Conservation (phyloP, 2,329 filamentous ascomycete species). For the Colletotrichum tofieldiae region DNA sequence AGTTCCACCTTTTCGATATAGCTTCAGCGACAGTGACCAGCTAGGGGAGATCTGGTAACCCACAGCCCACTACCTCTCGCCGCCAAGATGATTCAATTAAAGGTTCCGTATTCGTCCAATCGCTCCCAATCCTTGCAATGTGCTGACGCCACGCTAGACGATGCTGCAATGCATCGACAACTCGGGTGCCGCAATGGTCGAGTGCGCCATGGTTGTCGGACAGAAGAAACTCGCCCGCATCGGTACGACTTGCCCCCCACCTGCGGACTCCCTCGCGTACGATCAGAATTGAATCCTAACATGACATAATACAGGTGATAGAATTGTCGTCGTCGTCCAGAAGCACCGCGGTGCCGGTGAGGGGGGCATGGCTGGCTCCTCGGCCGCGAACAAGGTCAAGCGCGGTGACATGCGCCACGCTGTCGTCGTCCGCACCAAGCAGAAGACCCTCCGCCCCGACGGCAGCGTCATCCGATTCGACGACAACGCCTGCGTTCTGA, state of each 20-base stretch:
- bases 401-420: constrained; percentile 97
- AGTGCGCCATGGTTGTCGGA: constrained; percentile 93
- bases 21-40: constrained; percentile 28
- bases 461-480: constrained; percentile 94
- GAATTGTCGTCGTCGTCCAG: constrained; percentile 97
- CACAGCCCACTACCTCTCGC: constrained; percentile 40
- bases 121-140: rapidly evolving
- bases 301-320: constrained; percentile 83
- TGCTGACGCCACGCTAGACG: constrained; percentile 70
- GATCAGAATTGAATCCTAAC: constrained; percentile 15
- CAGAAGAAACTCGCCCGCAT: constrained; percentile 92
- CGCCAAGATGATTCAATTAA: constrained; percentile 91
- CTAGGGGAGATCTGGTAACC: constrained; percentile 28
- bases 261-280: neutral
- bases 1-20: constrained; percentile 38
- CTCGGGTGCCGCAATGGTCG: constrained; percentile 96
- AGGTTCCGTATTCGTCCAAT: constrained; percentile 65
- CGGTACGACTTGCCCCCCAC: constrained; percentile 69
- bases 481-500: constrained; percentile 97
- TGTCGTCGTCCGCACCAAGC: constrained; percentile 91
- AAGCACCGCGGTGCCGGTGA: constrained; percentile 89
- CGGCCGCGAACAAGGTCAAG: constrained; percentile 91
- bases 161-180: constrained; percentile 99
- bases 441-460: constrained; percentile 89
- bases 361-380: constrained; percentile 79